Evolutionary conservation across 495 filamentous ascomycete species (phyloP), one percentile per base, ranked within the genome.

Genomic region (Emericellopsis terricola): DNA sequence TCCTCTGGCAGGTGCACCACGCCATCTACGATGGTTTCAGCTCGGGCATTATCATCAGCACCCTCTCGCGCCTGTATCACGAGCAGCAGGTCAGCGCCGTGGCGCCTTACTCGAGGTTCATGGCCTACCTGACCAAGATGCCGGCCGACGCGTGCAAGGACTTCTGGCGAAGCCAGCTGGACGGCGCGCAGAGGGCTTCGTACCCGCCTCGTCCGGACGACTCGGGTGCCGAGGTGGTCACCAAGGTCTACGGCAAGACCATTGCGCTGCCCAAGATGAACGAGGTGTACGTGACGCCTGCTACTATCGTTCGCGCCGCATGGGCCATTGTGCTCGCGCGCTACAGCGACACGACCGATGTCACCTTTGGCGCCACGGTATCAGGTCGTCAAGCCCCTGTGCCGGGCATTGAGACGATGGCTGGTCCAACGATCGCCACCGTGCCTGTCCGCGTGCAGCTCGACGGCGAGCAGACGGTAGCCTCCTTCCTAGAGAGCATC

Each of bases 371-470:
- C n/a, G 56, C 63, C 36, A 34, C 62, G 9, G 45, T 65, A 16
- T 58, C 54, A 33, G 69, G 69, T 20, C 52, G 71, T 0, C 51
- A 59, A 15, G 53, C 55, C 7, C 46, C 55, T 7, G 40, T 72
- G 1, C 37, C 45, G 3, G 65, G 59, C 16, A 47, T 73, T n/a
- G 50, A 50, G 13, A 47, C 53, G 15, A 62, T 71, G 30, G 43
- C 54, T 5, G 69, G 65, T 0, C 60, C 73, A 1, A 53, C 71
- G 1, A 64, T 77, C 28, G 60, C 71, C 15, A 76, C 73, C 0
- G 47, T 75, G 0, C 73, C 73, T 3, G 47, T 66, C 9, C 56
- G 71, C 1, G 46, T 55, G 3, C 33, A 29, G 2, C 15, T 50
- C 4, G 20, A 24, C 16, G 19, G 28, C 13, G 40, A 37, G 7